Conservation (phyloP, 768 basidiomycete species). For the Pleurotus platypus region DNA sequence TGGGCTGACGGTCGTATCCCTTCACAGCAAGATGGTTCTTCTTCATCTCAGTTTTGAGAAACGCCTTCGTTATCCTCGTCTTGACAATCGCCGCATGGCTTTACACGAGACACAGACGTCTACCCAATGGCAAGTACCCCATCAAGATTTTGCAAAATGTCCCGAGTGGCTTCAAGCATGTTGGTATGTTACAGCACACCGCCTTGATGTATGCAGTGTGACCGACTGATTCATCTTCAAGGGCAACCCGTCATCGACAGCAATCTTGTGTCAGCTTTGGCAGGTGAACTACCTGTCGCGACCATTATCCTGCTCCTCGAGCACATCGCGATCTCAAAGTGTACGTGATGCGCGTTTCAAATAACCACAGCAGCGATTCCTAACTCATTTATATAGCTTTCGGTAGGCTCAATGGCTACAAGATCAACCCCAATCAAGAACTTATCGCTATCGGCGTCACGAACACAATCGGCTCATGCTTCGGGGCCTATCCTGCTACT, state of each 20-base stretch:
- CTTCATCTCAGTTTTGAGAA: conserved; percentile 73
- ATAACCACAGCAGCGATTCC: neutral
- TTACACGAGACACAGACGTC: conserved; percentile 63
- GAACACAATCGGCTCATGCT: conserved; percentile 86
- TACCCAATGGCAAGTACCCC: conserved; percentile 63
- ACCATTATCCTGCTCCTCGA: conserved; percentile 90
- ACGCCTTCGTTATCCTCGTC: conserved; percentile 85
- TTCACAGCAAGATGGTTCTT: conserved; percentile 63
- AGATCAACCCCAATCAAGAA: conserved; percentile 91
- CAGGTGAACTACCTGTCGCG: conserved; percentile 73
- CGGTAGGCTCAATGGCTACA: conserved; percentile 93
- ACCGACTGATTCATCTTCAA: neutral
- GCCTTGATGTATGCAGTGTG: neutral
- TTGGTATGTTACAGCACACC: conserved; percentile 20
- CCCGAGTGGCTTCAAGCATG: conserved; percentile 76
- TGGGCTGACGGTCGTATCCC: too few relatives aligned
- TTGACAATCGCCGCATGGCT: conserved; percentile 87
- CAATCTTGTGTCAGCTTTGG: conserved; percentile 63
- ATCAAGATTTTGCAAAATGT: conserved; percentile 83
- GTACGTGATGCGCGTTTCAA: conserved; percentile 34
- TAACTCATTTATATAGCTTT: conserved; percentile 56
- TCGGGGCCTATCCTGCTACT: conserved; percentile 93
- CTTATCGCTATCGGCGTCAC: conserved; percentile 97
- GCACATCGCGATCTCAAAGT: conserved; percentile 97
- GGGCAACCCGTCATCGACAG: conserved; percentile 31